Conservation (phyloP, 768 basidiomycete species). For the Tricholoma furcatifolium region DNA sequence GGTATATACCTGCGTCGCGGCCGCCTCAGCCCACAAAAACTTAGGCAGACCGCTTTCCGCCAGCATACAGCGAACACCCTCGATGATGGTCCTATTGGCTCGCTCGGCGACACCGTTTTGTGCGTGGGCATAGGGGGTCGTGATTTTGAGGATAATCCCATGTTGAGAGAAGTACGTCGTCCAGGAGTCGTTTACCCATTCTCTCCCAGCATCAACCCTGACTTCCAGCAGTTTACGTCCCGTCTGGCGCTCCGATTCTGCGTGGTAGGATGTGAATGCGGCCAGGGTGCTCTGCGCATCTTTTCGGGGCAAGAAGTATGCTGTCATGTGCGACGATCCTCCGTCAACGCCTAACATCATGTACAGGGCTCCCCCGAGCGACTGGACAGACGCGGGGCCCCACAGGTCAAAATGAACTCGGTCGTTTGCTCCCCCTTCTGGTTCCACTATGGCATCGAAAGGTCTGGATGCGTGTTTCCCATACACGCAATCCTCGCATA, state of each 20-base stretch:
- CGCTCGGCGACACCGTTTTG: conserved; percentile 28
- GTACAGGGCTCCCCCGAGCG: conserved; percentile 16
- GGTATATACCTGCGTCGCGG: conserved; percentile 19
- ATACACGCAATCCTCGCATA: too few species aligned
- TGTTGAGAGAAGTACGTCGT: conserved; percentile 21
- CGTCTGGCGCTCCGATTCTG: too few species aligned
- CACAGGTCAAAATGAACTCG: too few species aligned
- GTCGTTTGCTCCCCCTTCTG: conserved; percentile 21
- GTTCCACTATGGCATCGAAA: conserved; percentile 18
- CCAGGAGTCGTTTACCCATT: conserved; percentile 21
- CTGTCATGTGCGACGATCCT: conserved; percentile 9
- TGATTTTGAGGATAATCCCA: too few species aligned
- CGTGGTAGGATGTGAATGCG: conserved; percentile 5
- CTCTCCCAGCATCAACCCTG: too few species aligned
- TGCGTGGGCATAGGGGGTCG: conserved; percentile 22
- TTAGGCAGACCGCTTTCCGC: too few species aligned
- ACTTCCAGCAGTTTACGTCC: too few species aligned
- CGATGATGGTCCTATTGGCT: too few species aligned
- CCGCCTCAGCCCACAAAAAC: too few species aligned
- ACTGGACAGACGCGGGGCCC: too few species aligned
- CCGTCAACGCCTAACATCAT: conserved; percentile 25
- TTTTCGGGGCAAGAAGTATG: conserved; percentile 15
- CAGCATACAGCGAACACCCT: too few species aligned
- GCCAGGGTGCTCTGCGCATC: not conserved
- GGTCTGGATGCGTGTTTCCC: too few species aligned